Base-by-base conservation (phyloP, 352 stramenopile species). In the Phytophthora pseudosyringae region DNA sequence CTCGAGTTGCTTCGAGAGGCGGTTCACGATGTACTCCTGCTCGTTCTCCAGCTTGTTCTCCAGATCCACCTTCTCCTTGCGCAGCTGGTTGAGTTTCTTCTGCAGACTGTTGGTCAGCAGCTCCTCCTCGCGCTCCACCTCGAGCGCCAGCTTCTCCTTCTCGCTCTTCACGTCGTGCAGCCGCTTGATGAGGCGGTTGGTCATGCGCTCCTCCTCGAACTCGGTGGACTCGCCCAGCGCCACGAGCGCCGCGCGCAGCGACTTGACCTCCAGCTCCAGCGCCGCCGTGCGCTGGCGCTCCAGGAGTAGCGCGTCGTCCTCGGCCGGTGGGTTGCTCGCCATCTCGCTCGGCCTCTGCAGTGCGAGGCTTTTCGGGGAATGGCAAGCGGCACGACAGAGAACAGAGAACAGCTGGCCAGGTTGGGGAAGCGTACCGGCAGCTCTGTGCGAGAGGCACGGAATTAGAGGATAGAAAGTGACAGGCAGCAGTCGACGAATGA, bases 11-110 rank as follows among this genome's bases (percentile, higher is more conserved):
- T 94, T 94, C 64, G 86, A 78, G 40, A 97, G 82, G 49, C 94
- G 94, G 78, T 97, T 97, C 16, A 97, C 89, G 39, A 97, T 94
- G 72, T 96, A 97, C 56, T 97, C 90, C 72, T 97, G 89, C 61
- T 97, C 90, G 59, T 89, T 78, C 75, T 97, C 90, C 9, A 97
- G 81, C 63, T 96, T 93, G 75, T 97, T 97, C 71, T 97, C 90
- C 7, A 97, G 64, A 57, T 97, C 90, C 50, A 97, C 81, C 59
- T 97, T 97, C 66, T 97, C 90, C 52, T 88, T 86, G 49, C 83
- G 87, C 52, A 95, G 71, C 56, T 94, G 76, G 58, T 88, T 78
- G n/a, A 97, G 78, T 61, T 97, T 96, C 75, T 95, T 95, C 55
- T 93, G 84, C 25, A 97, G 73, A 47, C 66, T 94, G 74, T 97